Evolutionary conservation across 2,329 filamentous ascomycete species (phyloP).

Genomic region (Neonectria magnoliae): DNA sequence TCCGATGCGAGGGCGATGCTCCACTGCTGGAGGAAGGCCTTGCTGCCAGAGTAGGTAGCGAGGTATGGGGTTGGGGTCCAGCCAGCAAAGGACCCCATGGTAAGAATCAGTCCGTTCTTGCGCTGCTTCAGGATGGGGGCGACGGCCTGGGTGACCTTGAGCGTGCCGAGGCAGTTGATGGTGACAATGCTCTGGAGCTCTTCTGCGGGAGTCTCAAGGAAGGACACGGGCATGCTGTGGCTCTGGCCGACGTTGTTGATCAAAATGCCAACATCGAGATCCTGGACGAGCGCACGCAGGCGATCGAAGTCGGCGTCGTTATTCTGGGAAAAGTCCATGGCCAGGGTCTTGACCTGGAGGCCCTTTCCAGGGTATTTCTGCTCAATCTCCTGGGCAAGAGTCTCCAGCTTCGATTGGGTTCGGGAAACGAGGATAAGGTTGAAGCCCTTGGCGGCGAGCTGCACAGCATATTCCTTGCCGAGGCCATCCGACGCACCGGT

Average conservation of each 20-base stretch:
- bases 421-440: constrained; percentile 95
- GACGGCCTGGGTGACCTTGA: constrained; percentile 87
- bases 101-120: constrained; percentile 88
- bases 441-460: constrained; percentile 91
- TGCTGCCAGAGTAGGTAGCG: constrained; percentile 96
- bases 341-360: constrained; percentile 78
- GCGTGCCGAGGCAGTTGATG: constrained; percentile 92
- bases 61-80: constrained; percentile 91
- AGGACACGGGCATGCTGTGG: constrained; percentile 91
- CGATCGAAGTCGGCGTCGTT: constrained; percentile 81
- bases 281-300: constrained; percentile 73
- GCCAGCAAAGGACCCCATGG: constrained; percentile 97
- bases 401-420: constrained; percentile 89
- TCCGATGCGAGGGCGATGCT: constrained; percentile 86
- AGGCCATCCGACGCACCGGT: constrained; percentile 97
- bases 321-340: constrained; percentile 92
- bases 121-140: constrained; percentile 86
- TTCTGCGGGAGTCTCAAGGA: constrained; percentile 78
- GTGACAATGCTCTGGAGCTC: constrained; percentile 92
- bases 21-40: constrained; percentile 98
- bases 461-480: constrained; percentile 93
- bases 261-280: constrained; percentile 84
- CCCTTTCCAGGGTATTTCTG: constrained; percentile 69
- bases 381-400: constrained; percentile 79
- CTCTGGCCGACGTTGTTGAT: constrained; percentile 98